These are phyloP conservation scores for Leccinum incarnatum DNA, from an alignment of 768 basidiomycete species.

Conservation along the genomic window DNA sequence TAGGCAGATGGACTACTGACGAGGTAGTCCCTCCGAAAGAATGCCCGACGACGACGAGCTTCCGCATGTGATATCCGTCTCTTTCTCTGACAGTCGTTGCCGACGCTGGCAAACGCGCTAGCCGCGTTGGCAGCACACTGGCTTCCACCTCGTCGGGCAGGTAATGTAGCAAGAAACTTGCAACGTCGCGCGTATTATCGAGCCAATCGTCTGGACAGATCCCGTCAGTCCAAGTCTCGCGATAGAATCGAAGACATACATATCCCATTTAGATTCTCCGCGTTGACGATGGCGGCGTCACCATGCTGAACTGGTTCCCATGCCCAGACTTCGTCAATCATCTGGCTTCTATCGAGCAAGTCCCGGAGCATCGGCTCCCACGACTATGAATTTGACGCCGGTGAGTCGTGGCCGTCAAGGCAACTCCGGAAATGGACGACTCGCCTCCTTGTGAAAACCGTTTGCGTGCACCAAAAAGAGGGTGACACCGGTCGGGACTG, in stretches of 20 bases:
- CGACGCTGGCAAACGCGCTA: conserved; percentile 45
- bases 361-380: conserved; percentile 69
- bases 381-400: conserved; percentile 43
- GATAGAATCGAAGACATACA: conserved; percentile 43
- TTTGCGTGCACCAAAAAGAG: conserved; percentile 82
- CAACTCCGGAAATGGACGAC: conserved; percentile 12
- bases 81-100: conserved; percentile 42
- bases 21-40: conserved; percentile 80
- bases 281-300: conserved; percentile 76
- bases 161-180: conserved; percentile 70
- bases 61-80: conserved; percentile 50
- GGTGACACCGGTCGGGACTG: conserved; percentile 40
- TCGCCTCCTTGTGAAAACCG: conserved; percentile 84
- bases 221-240: not conserved
- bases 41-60: conserved; percentile 73
- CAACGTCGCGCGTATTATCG: conserved; percentile 74
- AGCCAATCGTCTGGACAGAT: conserved; percentile 63
- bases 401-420: not conserved
- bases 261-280: conserved; percentile 48
- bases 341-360: conserved; percentile 45
- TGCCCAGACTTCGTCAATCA: conserved; percentile 74
- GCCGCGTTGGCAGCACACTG: conserved; percentile 46
- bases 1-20: conserved; percentile 40
- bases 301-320: conserved; percentile 87
- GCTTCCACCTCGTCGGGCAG: conserved; percentile 46